Evolutionary conservation across 163 green algal genomes (phyloP).

Genomic region (Volvox carteri): DNA sequence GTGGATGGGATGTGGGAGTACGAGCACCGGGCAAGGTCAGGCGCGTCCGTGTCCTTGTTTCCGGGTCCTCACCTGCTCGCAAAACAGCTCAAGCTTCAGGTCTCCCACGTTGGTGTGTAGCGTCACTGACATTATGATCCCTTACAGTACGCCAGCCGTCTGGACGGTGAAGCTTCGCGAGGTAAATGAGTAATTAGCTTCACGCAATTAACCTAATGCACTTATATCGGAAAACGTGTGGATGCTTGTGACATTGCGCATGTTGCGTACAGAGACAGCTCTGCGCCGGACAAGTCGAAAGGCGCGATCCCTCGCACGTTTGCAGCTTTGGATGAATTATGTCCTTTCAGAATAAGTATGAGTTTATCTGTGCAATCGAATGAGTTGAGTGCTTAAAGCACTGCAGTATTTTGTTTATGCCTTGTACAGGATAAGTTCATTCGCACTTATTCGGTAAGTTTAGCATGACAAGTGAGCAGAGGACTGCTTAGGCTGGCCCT

Average conservation of each 20-base stretch:
- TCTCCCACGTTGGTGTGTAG: constrained; percentile 95
- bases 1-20: not conserved
- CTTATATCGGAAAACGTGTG: not conserved
- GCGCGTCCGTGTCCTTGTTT: too few species aligned
- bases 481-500: too few species aligned
- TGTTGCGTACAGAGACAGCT: not conserved
- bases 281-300: not conserved
- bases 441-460: not conserved
- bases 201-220: not conserved
- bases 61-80: constrained; percentile 89
- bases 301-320: not conserved
- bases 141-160: too few species aligned
- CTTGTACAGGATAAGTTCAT: not conserved
- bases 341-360: not conserved
- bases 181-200: not conserved
- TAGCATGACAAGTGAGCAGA: not conserved
- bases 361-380: not conserved
- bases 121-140: constrained; percentile 80
- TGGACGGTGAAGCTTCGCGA: too few species aligned
- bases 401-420: not conserved
- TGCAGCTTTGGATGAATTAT: too few species aligned
- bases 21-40: not conserved
- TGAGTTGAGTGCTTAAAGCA: not conserved
- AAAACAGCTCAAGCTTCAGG: constrained; percentile 97
- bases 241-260: not conserved